These are phyloP conservation scores for Colletotrichum lentis DNA, from an alignment of 2,329 filamentous ascomycete genomes.

Conservation along the genomic window DNA sequence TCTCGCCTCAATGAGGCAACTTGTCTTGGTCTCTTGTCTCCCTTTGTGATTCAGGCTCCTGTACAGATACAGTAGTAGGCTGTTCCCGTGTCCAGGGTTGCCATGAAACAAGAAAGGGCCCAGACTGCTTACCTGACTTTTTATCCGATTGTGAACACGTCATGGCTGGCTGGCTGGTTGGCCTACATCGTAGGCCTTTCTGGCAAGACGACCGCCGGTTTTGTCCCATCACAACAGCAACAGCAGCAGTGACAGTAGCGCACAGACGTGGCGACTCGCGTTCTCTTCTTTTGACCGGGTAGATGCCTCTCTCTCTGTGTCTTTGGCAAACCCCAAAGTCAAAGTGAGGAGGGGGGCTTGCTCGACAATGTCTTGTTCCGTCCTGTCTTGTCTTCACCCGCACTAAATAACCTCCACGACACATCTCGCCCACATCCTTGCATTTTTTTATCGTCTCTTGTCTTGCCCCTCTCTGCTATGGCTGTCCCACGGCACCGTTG, in stretches of 20 bases:
- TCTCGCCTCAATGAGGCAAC: neutral
- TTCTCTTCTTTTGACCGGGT: neutral
- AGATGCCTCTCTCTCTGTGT: slow-evolving; percentile 1
- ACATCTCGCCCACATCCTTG: neutral
- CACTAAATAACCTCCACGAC: neutral
- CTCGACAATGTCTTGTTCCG: too few species aligned
- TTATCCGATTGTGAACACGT: neutral
- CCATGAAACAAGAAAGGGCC: too few species aligned
- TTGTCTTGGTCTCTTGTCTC: slow-evolving; percentile 19
- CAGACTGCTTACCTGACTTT: neutral
- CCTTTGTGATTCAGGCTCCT: neutral
- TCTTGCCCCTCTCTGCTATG: slow-evolving; percentile 20
- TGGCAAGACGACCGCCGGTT: neutral
- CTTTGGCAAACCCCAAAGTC: neutral
- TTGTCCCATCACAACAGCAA: neutral
- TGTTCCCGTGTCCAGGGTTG: neutral
- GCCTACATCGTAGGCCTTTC: slow-evolving; percentile 2
- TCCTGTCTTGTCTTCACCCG: neutral
- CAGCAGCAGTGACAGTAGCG: too few species aligned
- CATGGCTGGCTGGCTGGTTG: neutral
- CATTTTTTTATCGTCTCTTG: slow-evolving; percentile 7
- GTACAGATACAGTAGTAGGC: too few species aligned
- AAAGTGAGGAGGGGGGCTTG: neutral
- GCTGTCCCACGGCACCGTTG: slow-evolving; percentile 7
- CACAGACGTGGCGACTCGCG: neutral